These are phyloP conservation scores for Aspergillus vadensis DNA, from an alignment of 2,329 filamentous ascomycete species.

Conservation along the genomic window DNA sequence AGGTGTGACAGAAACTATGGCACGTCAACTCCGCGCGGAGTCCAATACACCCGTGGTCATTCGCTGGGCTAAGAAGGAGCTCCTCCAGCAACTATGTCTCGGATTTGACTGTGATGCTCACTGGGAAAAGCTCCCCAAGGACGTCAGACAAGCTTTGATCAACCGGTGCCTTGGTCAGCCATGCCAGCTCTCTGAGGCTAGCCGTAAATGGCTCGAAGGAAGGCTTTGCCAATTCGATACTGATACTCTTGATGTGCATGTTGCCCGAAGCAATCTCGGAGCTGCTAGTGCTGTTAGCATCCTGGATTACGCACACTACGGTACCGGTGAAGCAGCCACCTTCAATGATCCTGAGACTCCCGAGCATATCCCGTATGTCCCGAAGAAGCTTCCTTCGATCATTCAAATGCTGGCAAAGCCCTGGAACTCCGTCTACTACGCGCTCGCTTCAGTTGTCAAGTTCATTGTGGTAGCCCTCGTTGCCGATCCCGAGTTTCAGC, in stretches of 20 bases:
- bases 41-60: conserved; percentile 42
- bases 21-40: conserved; percentile 37
- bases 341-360: conserved; percentile 30
- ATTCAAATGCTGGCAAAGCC: conserved; percentile 36
- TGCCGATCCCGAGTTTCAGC: conserved; percentile 55
- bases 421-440: conserved; percentile 47
- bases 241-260: conserved; percentile 43
- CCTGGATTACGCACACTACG: conserved; percentile 34
- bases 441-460: conserved; percentile 48
- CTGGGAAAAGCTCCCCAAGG: conserved; percentile 54
- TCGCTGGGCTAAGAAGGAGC: conserved; percentile 47
- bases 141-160: conserved; percentile 51
- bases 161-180: conserved; percentile 49
- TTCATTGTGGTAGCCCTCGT: conserved; percentile 54
- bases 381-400: conserved; percentile 25
- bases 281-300: conserved; percentile 41
- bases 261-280: conserved; percentile 53
- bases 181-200: conserved; percentile 42
- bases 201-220: conserved; percentile 49
- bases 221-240: conserved; percentile 42
- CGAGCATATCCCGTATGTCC: conserved; percentile 32
- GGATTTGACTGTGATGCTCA: conserved; percentile 53
- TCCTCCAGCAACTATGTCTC: conserved; percentile 51
- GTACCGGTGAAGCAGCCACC: conserved; percentile 28
- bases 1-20: conserved; percentile 38